Evolutionary conservation across 768 basidiomycete genomes (phyloP).

Genomic region (Crepidotus variabilis): DNA sequence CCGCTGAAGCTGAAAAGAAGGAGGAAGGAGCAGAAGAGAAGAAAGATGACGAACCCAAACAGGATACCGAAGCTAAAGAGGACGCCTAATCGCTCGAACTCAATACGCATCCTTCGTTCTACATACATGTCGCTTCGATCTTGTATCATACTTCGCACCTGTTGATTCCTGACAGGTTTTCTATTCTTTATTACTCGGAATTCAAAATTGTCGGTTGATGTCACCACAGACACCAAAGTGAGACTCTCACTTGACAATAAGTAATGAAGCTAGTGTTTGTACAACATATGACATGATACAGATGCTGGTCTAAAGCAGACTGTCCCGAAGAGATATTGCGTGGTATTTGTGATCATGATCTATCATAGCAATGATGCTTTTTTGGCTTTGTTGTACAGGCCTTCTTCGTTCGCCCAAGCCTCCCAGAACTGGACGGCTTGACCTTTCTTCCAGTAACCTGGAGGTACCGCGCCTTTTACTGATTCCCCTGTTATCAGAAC

Average conservation of each 20-base stretch:
- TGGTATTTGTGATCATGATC: conserved; percentile 10
- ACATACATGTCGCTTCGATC: background rate
- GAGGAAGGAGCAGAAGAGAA: conserved; percentile 28
- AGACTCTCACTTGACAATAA: background rate
- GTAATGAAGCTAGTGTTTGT: background rate
- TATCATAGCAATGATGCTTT: conserved; percentile 23
- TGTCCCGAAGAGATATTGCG: background rate
- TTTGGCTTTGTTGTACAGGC: conserved; percentile 16
- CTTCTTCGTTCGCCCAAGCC: conserved; percentile 72
- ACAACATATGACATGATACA: background rate
- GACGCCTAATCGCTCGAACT: conserved; percentile 16
- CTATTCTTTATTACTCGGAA: background rate
- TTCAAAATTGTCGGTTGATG: background rate
- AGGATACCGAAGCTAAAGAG: conserved; percentile 25
- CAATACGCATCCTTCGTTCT: background rate
- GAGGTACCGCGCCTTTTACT: conserved; percentile 57
- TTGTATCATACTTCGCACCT: background rate
- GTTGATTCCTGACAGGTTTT: background rate
- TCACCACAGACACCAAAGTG: background rate
- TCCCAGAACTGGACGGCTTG: conserved; percentile 70
- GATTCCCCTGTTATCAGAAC: conserved; percentile 77
- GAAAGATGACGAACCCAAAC: conserved; percentile 23
- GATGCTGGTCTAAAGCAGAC: background rate
- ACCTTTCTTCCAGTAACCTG: conserved; percentile 74
- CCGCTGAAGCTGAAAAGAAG: conserved; percentile 19